phyloP scores from a whole-genome alignment of 495 filamentous ascomycete species.

The Penicillium diatomitis region DNA sequence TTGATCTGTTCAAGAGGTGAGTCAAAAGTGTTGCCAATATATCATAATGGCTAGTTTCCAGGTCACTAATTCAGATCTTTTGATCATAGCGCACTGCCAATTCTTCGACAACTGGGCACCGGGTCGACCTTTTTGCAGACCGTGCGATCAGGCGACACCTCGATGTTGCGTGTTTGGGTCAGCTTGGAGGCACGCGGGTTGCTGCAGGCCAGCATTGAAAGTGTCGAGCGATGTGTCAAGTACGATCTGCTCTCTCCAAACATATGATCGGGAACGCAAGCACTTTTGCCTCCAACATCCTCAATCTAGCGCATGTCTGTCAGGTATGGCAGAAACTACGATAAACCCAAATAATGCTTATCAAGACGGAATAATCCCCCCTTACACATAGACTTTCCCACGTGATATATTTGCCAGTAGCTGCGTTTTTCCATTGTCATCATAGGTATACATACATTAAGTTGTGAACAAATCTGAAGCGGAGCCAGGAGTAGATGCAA shows the following conservation, averaged over 20 bases:
- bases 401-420: too few relatives aligned
- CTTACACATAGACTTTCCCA: too few relatives aligned
- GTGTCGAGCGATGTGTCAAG: conserved; percentile 77
- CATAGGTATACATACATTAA: neutral
- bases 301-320: too few relatives aligned
- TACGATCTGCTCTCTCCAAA: conserved; percentile 78
- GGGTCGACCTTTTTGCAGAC: conserved; percentile 41
- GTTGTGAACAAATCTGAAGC: too few relatives aligned
- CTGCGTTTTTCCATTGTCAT: conserved; percentile 1
- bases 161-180: conserved; percentile 92
- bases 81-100: conserved; percentile 67
- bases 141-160: conserved; percentile 62
- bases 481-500: too few relatives aligned
- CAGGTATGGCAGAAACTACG: too few relatives aligned
- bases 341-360: too few relatives aligned
- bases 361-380: too few relatives aligned
- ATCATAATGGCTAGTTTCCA: neutral
- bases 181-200: conserved; percentile 83
- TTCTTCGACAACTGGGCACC: conserved; percentile 78
- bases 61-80: neutral
- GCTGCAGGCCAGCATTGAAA: conserved; percentile 79
- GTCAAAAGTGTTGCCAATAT: conserved; percentile 5
- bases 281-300: too few relatives aligned
- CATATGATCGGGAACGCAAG: conserved; percentile 37
- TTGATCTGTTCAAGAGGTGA: conserved; percentile 80